These are phyloP conservation scores for Platanus orientalis DNA, from an alignment of 164 flowering plant species.

Conservation along the genomic window DNA sequence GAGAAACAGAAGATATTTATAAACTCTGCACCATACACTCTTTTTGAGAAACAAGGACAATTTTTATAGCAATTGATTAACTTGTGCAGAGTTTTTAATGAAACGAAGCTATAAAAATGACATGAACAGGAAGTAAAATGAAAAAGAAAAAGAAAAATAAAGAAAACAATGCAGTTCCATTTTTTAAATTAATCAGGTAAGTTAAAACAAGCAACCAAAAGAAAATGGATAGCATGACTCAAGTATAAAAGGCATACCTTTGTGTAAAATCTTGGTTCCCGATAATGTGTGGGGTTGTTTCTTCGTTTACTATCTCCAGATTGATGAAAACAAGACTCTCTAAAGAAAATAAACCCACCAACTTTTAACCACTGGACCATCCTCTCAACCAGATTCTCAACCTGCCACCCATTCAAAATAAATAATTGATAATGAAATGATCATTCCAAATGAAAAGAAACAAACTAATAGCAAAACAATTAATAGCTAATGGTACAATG, in stretches of 20 bases:
- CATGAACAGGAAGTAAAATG: neutral
- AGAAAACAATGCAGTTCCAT: too few relatives aligned
- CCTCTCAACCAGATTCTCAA: conserved; percentile 58
- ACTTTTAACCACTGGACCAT: conserved; percentile 87
- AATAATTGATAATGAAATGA: neutral
- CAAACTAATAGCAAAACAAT: neutral
- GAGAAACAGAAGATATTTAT: neutral
- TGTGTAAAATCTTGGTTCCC: conserved; percentile 88
- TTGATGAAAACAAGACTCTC: conserved; percentile 95
- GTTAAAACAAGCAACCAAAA: neutral
- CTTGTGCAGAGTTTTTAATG: neutral
- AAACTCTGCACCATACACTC: too few relatives aligned
- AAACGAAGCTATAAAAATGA: neutral
- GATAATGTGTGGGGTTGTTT: conserved; percentile 83
- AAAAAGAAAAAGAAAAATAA: neutral
- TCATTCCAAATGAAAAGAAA: neutral
- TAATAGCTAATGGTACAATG: too few relatives aligned
- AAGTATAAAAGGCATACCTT: conserved; percentile 51
- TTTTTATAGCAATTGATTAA: neutral
- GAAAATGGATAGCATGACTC: neutral
- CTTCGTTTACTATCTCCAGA: conserved; percentile 82
- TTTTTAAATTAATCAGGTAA: too few relatives aligned
- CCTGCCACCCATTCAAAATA: conserved; percentile 41
- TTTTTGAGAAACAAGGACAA: too few relatives aligned
- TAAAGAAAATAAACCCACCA: conserved; percentile 87